A percentile compares a stretch with the other conserved stretches of the same genome.
Evolutionary conservation across 345 rosid genomes (phyloP).

Genomic region (Aquilaria malaccensis): DNA sequence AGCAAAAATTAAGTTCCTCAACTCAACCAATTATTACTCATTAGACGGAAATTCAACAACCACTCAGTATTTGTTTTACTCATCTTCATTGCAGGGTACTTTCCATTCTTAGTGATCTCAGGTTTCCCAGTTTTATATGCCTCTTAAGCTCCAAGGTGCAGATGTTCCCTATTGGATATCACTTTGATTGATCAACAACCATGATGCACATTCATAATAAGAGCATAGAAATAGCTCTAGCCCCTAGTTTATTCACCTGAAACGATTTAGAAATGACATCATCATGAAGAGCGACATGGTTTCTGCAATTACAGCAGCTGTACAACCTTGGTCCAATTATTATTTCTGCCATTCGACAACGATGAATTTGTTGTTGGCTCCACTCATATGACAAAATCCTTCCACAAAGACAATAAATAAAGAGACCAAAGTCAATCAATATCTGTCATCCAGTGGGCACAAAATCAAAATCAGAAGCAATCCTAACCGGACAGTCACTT

Average conservation of each 20-base stretch:
- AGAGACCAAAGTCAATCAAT: background rate
- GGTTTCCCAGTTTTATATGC: background rate
- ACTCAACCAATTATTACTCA: background rate
- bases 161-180: background rate
- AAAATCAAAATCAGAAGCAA: slow-evolving; percentile 1
- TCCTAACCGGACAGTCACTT: background rate
- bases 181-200: background rate
- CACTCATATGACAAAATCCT: background rate
- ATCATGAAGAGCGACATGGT: slow-evolving; percentile 50
- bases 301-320: slow-evolving; percentile 55
- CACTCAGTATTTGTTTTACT: background rate
- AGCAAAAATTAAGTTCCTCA: background rate
- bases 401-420: background rate
- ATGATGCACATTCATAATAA: background rate
- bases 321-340: slow-evolving; percentile 42
- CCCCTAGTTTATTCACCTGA: slow-evolving; percentile 27
- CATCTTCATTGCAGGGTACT: background rate
- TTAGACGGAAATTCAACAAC: background rate
- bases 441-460: background rate
- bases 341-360: slow-evolving; percentile 19
- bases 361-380: background rate
- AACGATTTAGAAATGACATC: slow-evolving; percentile 54
- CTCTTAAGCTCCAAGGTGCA: background rate
- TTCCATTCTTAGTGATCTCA: background rate
- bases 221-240: slow-evolving; percentile 5